phyloP scores from a whole-genome alignment of 75 land plant genomes.

The Sequoia sempervirens region DNA sequence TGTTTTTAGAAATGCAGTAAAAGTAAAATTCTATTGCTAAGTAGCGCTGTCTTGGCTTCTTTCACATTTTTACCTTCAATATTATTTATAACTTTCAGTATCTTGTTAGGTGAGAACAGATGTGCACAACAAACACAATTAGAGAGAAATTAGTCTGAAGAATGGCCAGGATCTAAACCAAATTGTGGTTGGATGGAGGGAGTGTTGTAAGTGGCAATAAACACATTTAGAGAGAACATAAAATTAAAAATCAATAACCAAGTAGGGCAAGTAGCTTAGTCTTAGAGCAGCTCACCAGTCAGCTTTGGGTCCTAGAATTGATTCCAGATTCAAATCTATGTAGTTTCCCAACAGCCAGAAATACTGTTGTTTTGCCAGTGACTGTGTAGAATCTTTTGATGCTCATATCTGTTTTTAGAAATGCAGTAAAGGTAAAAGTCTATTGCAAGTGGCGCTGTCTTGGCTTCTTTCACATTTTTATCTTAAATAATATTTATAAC shows the following conservation, averaged over 20 bases:
- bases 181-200: neutral
- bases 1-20: neutral
- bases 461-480: neutral
- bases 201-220: neutral
- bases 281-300: neutral
- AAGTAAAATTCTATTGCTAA: neutral
- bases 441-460: neutral
- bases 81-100: neutral
- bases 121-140: no score
- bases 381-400: neutral
- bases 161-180: neutral
- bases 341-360: neutral
- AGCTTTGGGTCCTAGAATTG: neutral
- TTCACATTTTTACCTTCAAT: neutral
- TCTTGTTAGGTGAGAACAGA: no score
- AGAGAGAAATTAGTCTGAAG: neutral
- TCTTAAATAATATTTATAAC: neutral
- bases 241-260: neutral
- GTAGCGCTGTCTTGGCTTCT: neutral
- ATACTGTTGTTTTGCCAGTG: neutral
- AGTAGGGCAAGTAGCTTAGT: neutral
- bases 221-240: neutral
- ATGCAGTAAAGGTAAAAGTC: neutral
- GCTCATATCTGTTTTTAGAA: neutral
- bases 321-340: neutral